phyloP scores from a whole-genome alignment of 2,329 filamentous ascomycete species.

The Colletotrichum tanaceti region DNA sequence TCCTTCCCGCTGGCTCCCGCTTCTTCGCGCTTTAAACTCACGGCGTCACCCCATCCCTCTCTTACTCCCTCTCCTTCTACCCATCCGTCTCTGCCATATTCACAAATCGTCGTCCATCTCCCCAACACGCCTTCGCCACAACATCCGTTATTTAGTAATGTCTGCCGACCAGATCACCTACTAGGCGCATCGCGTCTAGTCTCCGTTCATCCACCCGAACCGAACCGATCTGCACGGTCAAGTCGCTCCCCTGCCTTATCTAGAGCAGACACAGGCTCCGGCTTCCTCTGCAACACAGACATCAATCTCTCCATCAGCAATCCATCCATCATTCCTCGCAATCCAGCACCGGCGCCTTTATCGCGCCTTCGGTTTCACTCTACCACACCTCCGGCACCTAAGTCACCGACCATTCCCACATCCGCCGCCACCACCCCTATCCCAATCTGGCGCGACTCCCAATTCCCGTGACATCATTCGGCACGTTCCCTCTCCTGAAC shows the following conservation, averaged over 20 bases:
- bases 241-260: conserved; percentile 38
- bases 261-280: conserved; percentile 26
- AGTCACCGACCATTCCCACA: conserved; percentile 32
- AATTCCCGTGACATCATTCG: conserved; percentile 40
- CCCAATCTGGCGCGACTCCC: conserved; percentile 34
- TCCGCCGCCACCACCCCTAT: conserved; percentile 20
- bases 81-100: conserved; percentile 8
- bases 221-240: conserved; percentile 39
- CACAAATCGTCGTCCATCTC: background rate
- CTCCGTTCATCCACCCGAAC: conserved; percentile 32
- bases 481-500: conserved; percentile 34
- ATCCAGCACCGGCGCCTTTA: conserved; percentile 26
- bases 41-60: conserved; percentile 33
- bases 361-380: conserved; percentile 9
- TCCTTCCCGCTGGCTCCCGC: conserved; percentile 26
- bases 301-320: conserved; percentile 24
- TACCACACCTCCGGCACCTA: conserved; percentile 10
- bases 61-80: conserved; percentile 16
- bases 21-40: conserved; percentile 34
- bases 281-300: conserved; percentile 36
- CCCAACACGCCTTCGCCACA: conserved; percentile 22
- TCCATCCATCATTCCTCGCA: conserved; percentile 8
- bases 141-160: conserved; percentile 36
- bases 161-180: conserved; percentile 38
- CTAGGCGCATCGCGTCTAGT: conserved; percentile 43